phyloP scores from a whole-genome alignment of 495 filamentous ascomycete genomes.

The Ascodesmis nigricans region DNA sequence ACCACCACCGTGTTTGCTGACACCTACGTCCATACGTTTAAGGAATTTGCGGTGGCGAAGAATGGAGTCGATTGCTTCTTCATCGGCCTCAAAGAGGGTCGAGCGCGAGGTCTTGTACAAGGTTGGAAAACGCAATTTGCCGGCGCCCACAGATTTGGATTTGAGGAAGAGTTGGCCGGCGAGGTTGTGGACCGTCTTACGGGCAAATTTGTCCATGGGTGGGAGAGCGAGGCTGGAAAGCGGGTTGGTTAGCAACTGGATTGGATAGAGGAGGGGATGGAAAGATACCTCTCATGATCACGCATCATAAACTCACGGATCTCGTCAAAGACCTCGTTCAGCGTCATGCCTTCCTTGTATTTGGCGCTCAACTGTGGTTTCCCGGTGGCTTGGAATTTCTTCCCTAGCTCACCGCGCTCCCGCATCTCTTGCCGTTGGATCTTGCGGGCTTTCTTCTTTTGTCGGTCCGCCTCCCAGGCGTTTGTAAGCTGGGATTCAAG shows the following conservation, averaged over 20 bases:
- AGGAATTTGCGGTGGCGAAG: constrained; percentile 28
- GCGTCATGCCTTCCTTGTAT: constrained; percentile 47
- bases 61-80: constrained; percentile 23
- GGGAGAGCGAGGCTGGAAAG: constrained; percentile 56
- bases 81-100: constrained; percentile 11
- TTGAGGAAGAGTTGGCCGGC: constrained; percentile 50
- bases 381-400: constrained; percentile 27
- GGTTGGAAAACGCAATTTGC: constrained; percentile 48
- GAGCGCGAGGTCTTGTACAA: constrained; percentile 53
- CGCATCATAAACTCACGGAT: constrained; percentile 47
- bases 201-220: constrained; percentile 56
- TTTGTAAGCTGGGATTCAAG: constrained; percentile 36
- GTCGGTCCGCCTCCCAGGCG: constrained; percentile 55
- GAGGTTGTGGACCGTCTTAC: constrained; percentile 55
- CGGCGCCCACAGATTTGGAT: constrained; percentile 62
- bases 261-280: not conserved
- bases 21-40: constrained; percentile 20
- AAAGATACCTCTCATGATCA: constrained; percentile 36
- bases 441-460: constrained; percentile 62
- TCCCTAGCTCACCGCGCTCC: constrained; percentile 50
- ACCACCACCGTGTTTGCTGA: constrained; percentile 1
- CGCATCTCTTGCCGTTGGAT: constrained; percentile 56
- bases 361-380: constrained; percentile 47
- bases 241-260: not conserved
- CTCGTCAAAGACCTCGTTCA: constrained; percentile 49